Evolutionary conservation across 768 basidiomycete genomes (phyloP).

Genomic region (Crucibulum laeve): DNA sequence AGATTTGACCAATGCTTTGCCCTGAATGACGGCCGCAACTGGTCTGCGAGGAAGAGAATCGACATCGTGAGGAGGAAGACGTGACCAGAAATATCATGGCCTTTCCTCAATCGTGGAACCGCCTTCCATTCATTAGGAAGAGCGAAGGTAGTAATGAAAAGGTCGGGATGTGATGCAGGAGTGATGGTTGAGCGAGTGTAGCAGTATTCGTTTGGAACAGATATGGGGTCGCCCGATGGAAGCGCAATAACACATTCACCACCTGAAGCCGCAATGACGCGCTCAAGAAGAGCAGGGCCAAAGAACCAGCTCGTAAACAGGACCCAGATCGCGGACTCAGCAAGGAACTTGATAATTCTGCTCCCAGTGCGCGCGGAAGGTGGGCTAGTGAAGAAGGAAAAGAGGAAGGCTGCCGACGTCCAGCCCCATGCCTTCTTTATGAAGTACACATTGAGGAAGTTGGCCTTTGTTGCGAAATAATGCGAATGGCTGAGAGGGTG

Average conservation of each 20-base stretch:
- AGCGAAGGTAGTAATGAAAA: conserved; percentile 42
- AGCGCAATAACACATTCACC: conserved; percentile 71
- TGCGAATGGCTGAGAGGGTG: conserved; percentile 60
- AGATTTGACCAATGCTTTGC: conserved; percentile 29
- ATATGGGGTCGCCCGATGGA: conserved; percentile 48
- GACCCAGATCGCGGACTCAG: conserved; percentile 66
- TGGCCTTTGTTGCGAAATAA: conserved; percentile 80
- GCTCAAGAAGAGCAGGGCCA: conserved; percentile 72
- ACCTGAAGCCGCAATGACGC: conserved; percentile 61
- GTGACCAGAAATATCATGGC: conserved; percentile 94
- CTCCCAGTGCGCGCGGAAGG: conserved; percentile 30
- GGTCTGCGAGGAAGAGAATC: conserved; percentile 73
- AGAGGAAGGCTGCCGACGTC: conserved; percentile 68
- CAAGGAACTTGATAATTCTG: conserved; percentile 48
- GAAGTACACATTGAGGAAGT: conserved; percentile 78
- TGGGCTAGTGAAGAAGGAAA: conserved; percentile 56
- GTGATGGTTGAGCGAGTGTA: conserved; percentile 45
- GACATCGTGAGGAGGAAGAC: conserved; percentile 85
- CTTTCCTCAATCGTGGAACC: conserved; percentile 63
- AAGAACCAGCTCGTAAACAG: conserved; percentile 86
- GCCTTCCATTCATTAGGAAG: conserved; percentile 40
- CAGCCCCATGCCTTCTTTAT: conserved; percentile 92
- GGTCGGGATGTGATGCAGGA: conserved; percentile 53
- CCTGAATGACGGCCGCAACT: conserved; percentile 55
- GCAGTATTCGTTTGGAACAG: conserved; percentile 59